Conservation (phyloP, 805 yeast species). For the Wickerhamomyces silvicola region DNA sequence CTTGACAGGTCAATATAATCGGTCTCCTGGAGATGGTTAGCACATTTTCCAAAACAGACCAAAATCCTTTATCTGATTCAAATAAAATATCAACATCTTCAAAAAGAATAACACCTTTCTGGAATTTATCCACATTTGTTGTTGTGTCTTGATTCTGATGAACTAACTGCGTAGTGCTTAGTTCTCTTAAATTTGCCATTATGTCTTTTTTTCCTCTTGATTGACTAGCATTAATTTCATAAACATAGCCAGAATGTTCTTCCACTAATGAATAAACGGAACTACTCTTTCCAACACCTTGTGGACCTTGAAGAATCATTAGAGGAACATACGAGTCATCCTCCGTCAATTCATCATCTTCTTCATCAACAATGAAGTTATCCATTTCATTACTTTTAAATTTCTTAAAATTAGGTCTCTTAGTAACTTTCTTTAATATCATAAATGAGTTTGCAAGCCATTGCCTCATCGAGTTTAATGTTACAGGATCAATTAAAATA, state of each 20-base stretch:
- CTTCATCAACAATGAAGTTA: slow-evolving; percentile 30
- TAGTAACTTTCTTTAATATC: slow-evolving; percentile 27
- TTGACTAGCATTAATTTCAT: slow-evolving; percentile 76
- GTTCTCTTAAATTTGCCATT: slow-evolving; percentile 57
- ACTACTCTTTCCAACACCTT: slow-evolving; percentile 76
- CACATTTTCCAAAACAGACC: slow-evolving; percentile 63
- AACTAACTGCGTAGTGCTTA: slow-evolving; percentile 79
- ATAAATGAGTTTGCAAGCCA: slow-evolving; percentile 30
- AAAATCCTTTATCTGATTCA: slow-evolving; percentile 70
- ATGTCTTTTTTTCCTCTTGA: slow-evolving; percentile 69
- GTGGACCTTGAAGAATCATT: slow-evolving; percentile 60
- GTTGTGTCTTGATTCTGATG: slow-evolving; percentile 31
- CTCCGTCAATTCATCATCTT: slow-evolving; percentile 17
- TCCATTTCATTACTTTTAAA: slow-evolving; percentile 22
- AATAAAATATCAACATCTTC: slow-evolving; percentile 84
- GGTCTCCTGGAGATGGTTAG: slow-evolving; percentile 62
- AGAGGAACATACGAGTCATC: slow-evolving; percentile 48
- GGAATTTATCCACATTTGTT: slow-evolving; percentile 27
- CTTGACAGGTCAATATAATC: slow-evolving; percentile 58
- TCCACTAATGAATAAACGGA: slow-evolving; percentile 62
- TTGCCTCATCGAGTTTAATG: slow-evolving; percentile 15
- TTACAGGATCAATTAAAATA: slow-evolving; percentile 21
- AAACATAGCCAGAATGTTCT: slow-evolving; percentile 61
- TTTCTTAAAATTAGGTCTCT: slow-evolving; percentile 27
- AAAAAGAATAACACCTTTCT: slow-evolving; percentile 64